These are phyloP conservation scores for Enteropsectra breve DNA, from an alignment of 371 early-diverging fungal species.

Conservation along the genomic window DNA sequence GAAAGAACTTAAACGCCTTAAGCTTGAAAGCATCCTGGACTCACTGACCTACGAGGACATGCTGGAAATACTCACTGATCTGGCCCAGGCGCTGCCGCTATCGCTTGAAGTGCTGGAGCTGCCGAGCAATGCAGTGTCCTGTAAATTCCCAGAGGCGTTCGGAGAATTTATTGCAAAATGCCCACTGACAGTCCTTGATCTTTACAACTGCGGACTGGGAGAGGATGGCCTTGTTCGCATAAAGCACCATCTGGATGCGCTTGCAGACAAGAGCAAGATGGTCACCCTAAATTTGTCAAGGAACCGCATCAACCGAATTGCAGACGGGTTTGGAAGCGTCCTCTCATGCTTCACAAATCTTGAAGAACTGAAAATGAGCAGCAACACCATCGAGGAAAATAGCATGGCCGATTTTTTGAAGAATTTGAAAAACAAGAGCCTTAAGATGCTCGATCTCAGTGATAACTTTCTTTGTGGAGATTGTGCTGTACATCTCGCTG, in stretches of 20 bases:
- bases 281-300: conserved; percentile 54
- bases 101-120: conserved; percentile 49
- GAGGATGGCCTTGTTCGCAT: conserved; percentile 52
- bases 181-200: conserved; percentile 44
- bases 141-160: conserved; percentile 56
- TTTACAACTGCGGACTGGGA: conserved; percentile 61
- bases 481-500: conserved; percentile 45
- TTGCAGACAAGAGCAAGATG: conserved; percentile 50
- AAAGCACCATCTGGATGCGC: conserved; percentile 25
- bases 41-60: conserved; percentile 52
- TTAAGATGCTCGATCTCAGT: conserved; percentile 56
- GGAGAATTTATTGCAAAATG: conserved; percentile 42
- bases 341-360: conserved; percentile 49
- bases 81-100: conserved; percentile 34
- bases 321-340: conserved; percentile 43
- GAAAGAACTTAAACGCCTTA: conserved; percentile 34
- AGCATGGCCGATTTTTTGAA: conserved; percentile 48
- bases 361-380: conserved; percentile 50
- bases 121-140: conserved; percentile 58
- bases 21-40: conserved; percentile 50
- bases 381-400: conserved; percentile 56
- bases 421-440: conserved; percentile 17
- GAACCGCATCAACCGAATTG: conserved; percentile 56
- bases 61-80: conserved; percentile 31
- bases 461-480: conserved; percentile 58